Evolutionary conservation across 2,329 filamentous ascomycete genomes (phyloP).

Genomic region (Eutypella sp.): DNA sequence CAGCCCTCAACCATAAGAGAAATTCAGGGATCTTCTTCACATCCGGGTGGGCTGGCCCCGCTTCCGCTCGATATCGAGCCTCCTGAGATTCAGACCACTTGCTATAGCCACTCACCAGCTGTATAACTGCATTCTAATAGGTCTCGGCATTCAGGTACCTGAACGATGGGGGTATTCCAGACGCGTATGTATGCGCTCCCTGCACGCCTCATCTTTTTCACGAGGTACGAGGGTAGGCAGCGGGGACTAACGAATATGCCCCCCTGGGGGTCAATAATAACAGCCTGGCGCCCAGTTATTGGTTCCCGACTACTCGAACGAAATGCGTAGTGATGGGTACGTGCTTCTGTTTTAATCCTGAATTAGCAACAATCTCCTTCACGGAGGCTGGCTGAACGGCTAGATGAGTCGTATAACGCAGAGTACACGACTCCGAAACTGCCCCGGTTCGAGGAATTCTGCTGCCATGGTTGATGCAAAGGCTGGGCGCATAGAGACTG

Average conservation of each 20-base stretch:
- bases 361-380: slow-evolving; percentile 10
- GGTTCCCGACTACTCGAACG: neutral
- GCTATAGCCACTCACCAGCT: neutral
- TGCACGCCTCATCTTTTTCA: neutral
- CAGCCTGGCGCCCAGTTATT: neutral
- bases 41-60: neutral
- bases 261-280: neutral
- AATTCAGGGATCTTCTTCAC: neutral
- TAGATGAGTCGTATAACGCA: slow-evolving; percentile 21
- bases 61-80: neutral
- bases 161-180: neutral
- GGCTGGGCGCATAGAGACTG: slow-evolving; percentile 2
- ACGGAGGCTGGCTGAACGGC: slow-evolving; percentile 20
- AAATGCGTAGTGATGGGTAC: neutral
- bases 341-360: slow-evolving; percentile 7
- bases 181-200: neutral
- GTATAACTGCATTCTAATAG: neutral
- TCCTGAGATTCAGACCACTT: neutral
- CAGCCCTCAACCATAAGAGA: neutral
- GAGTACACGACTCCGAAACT: slow-evolving; percentile 21
- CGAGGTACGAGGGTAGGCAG: neutral
- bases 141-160: neutral
- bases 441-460: slow-evolving; percentile 18
- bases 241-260: neutral
- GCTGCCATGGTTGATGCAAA: slow-evolving; percentile 6